Evolutionary conservation across 1,139 yeast genomes (phyloP), one percentile per base, ranked within the genome.

Genomic region (Yamadazyma aaseri): DNA sequence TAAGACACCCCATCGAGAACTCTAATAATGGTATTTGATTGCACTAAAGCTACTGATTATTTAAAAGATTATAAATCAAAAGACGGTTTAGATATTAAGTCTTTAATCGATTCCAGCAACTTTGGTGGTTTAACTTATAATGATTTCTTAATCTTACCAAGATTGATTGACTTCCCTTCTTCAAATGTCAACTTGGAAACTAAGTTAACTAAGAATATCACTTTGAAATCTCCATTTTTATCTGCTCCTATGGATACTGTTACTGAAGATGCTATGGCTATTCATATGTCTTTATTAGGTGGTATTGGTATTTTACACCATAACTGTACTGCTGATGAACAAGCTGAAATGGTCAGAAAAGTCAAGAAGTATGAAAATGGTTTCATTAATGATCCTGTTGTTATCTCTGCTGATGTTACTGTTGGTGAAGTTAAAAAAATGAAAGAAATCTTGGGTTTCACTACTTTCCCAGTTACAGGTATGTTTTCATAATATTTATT

Each of bases 161-260:
- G 97, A 46, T 86, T 87, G 70, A 86, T 92, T 55, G 81, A 80
- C 55, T 90, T 89, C 71, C 86, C 96, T 45, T 78, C 97, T 30
- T 73, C 83, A 35, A 67, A 51, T 22, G 97, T 94, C 41, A 66
- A 71, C 38, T 73, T 90, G 57, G 96, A 89, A 53, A 76, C 96
- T 47, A 84, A 76, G 63, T 74, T 92, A 63, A 89, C 98, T 59
- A 89, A 85, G 73, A 85, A 83, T 57, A 92, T 92, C 71, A 69
- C 94, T 38, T 75, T 92, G 65, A 89, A 85, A 71, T 73, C 96
- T 33, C 99, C 99, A 44, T 86, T 92, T 52, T 92, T 92, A 45
- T 90, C 97, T 23, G 87, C 97, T 55, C 99, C 99, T 52, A 92
- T 92, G 99, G 98, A 92, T 67, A 92, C 98, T 35, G 98, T 92